A percentile compares a stretch with the other conserved stretches of the same genome.
Conservation (phyloP, 257 asterid species). For the Solanum chmielewskii region DNA sequence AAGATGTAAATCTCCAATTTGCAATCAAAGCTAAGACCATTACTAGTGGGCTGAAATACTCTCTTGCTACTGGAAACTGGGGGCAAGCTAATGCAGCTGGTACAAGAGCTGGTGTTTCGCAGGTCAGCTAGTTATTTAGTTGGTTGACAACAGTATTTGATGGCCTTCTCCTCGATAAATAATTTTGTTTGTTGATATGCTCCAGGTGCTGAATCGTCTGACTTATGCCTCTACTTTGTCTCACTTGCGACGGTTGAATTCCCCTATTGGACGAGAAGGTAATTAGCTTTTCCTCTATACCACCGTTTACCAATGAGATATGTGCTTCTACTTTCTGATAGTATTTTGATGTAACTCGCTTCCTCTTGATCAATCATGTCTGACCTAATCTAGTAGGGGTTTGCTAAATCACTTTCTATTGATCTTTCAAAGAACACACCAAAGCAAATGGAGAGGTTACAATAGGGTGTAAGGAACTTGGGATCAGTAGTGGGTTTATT, state of each 20-base stretch:
- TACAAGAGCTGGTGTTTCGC: constrained; percentile 98
- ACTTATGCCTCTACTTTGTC: constrained; percentile 97
- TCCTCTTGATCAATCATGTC: background rate
- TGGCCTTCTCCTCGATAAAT: background rate
- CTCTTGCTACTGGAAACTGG: constrained; percentile 99
- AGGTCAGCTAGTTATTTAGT: constrained; percentile 32
- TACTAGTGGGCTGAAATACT: constrained; percentile 93
- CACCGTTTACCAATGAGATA: background rate
- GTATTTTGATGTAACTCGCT: background rate
- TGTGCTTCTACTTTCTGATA: background rate
- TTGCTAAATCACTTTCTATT: background rate
- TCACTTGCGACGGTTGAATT: constrained; percentile 84
- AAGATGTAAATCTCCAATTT: constrained; percentile 92
- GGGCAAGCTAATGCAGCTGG: constrained; percentile 99
- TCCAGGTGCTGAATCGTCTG: constrained; percentile 91
- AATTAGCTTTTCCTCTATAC: background rate
- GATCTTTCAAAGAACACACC: background rate
- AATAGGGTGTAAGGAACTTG: background rate
- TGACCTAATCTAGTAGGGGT: background rate
- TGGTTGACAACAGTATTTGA: background rate
- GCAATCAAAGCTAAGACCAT: constrained; percentile 97
- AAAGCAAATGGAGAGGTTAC: background rate
- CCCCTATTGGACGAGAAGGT: constrained; percentile 99
- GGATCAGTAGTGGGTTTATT: background rate
- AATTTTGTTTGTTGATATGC: constrained; percentile 2